Base-by-base conservation (phyloP, 2,329 filamentous ascomycete species). In the Pseudogymnoascus sp. region DNA sequence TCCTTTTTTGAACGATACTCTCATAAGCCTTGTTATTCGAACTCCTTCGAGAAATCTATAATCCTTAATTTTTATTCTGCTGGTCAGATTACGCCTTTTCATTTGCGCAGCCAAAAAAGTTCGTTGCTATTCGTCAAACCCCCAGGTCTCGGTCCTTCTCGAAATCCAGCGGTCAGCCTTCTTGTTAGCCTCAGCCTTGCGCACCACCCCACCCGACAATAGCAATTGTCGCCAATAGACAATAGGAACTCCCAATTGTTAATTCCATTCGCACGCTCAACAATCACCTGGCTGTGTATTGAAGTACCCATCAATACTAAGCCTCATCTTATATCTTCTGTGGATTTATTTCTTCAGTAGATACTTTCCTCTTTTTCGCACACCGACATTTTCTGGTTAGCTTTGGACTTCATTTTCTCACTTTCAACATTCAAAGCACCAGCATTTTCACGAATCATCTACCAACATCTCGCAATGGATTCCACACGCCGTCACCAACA, bases 351-450 rank as follows among this genome's bases (percentile, higher is more conserved):
- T 56, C 50, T 56, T 18, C 50, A 56, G 50, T 56, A 34, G 50
- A 56, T 56, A 56, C 50, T 36, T 56, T 11, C 50, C 11, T 56
- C 50, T n/a, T 53, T 25, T 53, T n/a, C 28, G 28, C 28, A 56
- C 50, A 56, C 16, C 50, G 50, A 34, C 25, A 36, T 34, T 56
- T 34, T 56, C 50, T 56, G 50, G 50, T 56, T 56, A 56, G 10
- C 50, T 56, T 56, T 21, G 50, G 28, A 40, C 50, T 56, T 56
- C 50, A 56, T 56, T 56, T 56, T 56, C 50, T 56, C 50, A 56
- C 50, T 34, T 56, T 21, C 50, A 34, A 21, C 50, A 56, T 21
- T 56, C 50, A 56, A 56, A 56, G 50, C 16, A 56, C 50, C 50
- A 56, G 28, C n/a, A 56, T 56, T 36, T 56, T 56, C 50, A 56